Conservation (phyloP, 2,329 filamentous ascomycete genomes). For the Xylaria sp. region DNA sequence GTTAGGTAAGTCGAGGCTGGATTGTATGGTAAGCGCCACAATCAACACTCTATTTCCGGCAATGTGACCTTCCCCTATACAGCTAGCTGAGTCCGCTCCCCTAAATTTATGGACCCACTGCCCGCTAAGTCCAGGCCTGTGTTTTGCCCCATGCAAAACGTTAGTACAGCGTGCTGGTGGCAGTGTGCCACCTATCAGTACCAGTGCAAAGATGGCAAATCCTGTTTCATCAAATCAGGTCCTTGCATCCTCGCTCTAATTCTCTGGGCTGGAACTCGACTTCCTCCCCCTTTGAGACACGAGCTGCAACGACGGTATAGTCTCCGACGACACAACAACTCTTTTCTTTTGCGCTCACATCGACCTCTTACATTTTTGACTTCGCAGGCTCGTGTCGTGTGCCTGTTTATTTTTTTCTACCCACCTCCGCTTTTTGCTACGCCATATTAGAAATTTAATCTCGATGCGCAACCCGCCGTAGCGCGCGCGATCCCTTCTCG, state of each 20-base stretch:
- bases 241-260: constrained; percentile 24
- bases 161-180: background rate
- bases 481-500: constrained; percentile 39
- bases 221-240: constrained; percentile 30
- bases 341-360: constrained; percentile 20
- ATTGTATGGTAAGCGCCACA: too few relatives aligned
- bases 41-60: too few relatives aligned
- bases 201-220: constrained; percentile 23
- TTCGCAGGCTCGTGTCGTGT: constrained; percentile 13
- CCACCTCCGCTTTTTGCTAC: constrained; percentile 30
- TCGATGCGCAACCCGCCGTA: constrained; percentile 43
- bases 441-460: constrained; percentile 36
- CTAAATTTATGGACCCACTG: too few relatives aligned
- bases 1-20: too few relatives aligned
- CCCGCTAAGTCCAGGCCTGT: too few relatives aligned
- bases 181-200: background rate
- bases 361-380: constrained; percentile 7
- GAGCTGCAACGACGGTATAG: constrained; percentile 19
- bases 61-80: too few relatives aligned
- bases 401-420: constrained; percentile 26
- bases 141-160: too few relatives aligned
- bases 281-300: constrained; percentile 8
- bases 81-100: too few relatives aligned
- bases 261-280: background rate
- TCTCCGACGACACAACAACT: background rate